Evolutionary conservation across 306 rosid species (phyloP).

Genomic region (Dicorynia guianensis): DNA sequence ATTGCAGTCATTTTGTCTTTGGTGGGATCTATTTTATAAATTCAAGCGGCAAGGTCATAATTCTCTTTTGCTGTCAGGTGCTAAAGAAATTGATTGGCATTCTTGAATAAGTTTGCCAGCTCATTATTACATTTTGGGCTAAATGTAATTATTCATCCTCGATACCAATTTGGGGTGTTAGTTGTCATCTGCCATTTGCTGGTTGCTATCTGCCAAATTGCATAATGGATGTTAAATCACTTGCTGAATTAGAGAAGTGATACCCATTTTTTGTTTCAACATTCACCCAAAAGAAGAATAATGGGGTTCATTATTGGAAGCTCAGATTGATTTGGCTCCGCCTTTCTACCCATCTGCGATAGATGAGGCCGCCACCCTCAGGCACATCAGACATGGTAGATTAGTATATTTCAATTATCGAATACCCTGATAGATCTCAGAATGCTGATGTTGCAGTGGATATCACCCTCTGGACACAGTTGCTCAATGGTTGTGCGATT

Average conservation of each 20-base stretch:
- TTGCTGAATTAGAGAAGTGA: slow-evolving; percentile 22
- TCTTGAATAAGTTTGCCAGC: slow-evolving; percentile 11
- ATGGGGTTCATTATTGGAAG: neutral
- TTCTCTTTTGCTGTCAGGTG: slow-evolving; percentile 26
- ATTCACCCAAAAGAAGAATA: slow-evolving; percentile 14
- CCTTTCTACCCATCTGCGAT: slow-evolving; percentile 10
- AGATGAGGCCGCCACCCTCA: slow-evolving; percentile 9
- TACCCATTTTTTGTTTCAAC: slow-evolving; percentile 9
- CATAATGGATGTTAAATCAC: slow-evolving; percentile 16
- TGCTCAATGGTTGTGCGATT: neutral
- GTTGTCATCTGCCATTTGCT: slow-evolving; percentile 17
- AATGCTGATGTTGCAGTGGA: neutral
- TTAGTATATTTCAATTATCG: neutral
- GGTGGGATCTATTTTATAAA: slow-evolving; percentile 2
- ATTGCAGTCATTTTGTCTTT: slow-evolving; percentile 20
- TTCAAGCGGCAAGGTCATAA: slow-evolving; percentile 9
- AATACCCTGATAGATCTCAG: neutral
- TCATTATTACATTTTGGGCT: slow-evolving; percentile 23
- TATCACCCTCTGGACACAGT: neutral
- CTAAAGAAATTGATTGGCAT: slow-evolving; percentile 31
- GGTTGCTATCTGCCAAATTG: slow-evolving; percentile 21
- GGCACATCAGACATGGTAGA: no score
- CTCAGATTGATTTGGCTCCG: neutral
- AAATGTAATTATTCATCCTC: slow-evolving; percentile 8
- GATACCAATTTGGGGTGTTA: neutral